Percentiles rank a stretch among this genome's conserved stretches.
Conservation (phyloP, 768 basidiomycete genomes). For the Terana coerulea region DNA sequence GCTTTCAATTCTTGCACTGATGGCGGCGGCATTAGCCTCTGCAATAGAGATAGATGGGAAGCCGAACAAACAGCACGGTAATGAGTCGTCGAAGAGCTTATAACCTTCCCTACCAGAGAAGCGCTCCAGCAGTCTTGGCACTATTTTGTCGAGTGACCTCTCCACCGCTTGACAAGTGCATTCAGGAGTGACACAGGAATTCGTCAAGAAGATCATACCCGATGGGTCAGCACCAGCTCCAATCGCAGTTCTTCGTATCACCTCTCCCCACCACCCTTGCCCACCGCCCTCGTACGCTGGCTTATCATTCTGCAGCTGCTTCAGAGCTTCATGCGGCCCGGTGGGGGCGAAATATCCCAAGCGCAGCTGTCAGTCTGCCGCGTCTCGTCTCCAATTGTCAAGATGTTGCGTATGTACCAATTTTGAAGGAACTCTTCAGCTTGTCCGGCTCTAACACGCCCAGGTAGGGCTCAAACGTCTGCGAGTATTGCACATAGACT, state of each 20-base stretch:
- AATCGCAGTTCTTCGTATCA: constrained; percentile 68
- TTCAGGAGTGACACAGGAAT: background rate
- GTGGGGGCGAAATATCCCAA: background rate
- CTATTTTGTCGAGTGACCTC: constrained; percentile 49
- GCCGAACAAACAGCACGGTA: constrained; percentile 40
- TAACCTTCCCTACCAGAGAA: constrained; percentile 76
- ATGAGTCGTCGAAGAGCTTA: constrained; percentile 49
- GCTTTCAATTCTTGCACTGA: constrained; percentile 45
- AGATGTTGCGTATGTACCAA: constrained; percentile 35
- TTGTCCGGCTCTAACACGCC: constrained; percentile 52
- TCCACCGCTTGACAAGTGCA: constrained; percentile 45
- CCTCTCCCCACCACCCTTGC: constrained; percentile 72
- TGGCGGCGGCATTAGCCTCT: background rate
- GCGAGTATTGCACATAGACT: constrained; percentile 61
- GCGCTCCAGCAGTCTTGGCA: constrained; percentile 53
- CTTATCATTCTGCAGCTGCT: constrained; percentile 50
- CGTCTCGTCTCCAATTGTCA: background rate
- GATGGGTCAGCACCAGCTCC: constrained; percentile 65
- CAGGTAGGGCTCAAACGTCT: constrained; percentile 62
- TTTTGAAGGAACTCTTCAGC: constrained; percentile 57
- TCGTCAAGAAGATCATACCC: constrained; percentile 34
- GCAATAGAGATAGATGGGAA: background rate
- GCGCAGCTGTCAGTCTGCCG: background rate
- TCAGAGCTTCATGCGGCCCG: constrained; percentile 34
- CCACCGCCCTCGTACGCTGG: constrained; percentile 58